These are phyloP conservation scores for Herpotrichia juniperi DNA, from an alignment of 2,329 filamentous ascomycete species.

Conservation along the genomic window DNA sequence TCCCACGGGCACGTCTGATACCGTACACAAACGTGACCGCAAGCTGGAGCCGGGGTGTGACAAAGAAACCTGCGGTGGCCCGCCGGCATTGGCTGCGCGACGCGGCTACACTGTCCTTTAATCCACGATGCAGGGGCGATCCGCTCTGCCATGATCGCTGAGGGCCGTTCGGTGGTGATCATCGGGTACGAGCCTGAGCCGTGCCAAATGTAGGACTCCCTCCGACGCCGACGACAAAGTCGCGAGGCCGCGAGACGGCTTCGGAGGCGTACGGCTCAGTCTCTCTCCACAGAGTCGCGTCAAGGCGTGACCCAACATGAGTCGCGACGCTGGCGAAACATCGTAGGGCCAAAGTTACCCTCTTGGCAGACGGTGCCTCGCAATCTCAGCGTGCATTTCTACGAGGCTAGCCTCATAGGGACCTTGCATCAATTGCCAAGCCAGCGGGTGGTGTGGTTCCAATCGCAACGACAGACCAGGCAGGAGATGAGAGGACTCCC, in stretches of 20 bases:
- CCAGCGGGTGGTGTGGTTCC: slow-evolving; percentile 24
- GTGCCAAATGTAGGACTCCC: slow-evolving; percentile 35
- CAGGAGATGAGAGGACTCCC: slow-evolving; percentile 41
- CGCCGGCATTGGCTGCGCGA: slow-evolving; percentile 28
- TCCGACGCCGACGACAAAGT: slow-evolving; percentile 8
- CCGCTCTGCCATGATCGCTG: slow-evolving; percentile 34
- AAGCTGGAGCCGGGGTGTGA: slow-evolving; percentile 6
- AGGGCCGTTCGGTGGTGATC: slow-evolving; percentile 38
- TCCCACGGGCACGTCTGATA: slow-evolving; percentile 24
- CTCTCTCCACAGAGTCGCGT: slow-evolving; percentile 10
- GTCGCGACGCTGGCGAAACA: slow-evolving; percentile 39
- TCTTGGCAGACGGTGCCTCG: slow-evolving; percentile 11
- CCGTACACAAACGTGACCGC: slow-evolving; percentile 33
- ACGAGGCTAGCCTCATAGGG: slow-evolving; percentile 23
- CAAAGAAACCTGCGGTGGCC: slow-evolving; percentile 12
- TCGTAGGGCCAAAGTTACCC: slow-evolving; percentile 33
- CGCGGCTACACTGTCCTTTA: slow-evolving; percentile 39
- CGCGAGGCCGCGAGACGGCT: background rate
- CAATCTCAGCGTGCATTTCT: slow-evolving; percentile 34
- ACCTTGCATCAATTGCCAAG: slow-evolving; percentile 43
- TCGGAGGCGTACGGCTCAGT: background rate
- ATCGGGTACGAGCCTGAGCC: slow-evolving; percentile 21
- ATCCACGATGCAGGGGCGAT: slow-evolving; percentile 39
- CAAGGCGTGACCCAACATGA: background rate
- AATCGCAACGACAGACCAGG: slow-evolving; percentile 15